Percentiles rank a stretch among this genome's conserved stretches.
Evolutionary conservation across 495 filamentous ascomycete species (phyloP).

Genomic region (Penicillium paxilli): DNA sequence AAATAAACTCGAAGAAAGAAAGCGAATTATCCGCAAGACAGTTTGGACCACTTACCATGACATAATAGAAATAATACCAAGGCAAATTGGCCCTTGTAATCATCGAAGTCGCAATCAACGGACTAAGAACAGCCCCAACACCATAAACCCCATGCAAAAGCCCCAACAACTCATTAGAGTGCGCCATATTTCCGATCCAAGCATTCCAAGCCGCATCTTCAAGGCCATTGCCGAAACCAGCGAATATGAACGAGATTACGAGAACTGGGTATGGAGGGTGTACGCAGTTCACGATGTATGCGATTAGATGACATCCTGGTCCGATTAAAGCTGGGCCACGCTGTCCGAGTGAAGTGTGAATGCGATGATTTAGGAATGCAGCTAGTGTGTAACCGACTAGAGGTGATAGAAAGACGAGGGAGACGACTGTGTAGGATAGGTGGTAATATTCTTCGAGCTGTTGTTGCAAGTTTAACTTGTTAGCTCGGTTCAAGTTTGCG

Average conservation of each 20-base stretch:
- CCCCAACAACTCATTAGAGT: slow-evolving; percentile 59
- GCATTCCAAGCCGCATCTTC: slow-evolving; percentile 66
- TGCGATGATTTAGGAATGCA: slow-evolving; percentile 56
- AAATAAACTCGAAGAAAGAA: background rate
- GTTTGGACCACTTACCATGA: slow-evolving; percentile 44
- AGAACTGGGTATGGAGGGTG: slow-evolving; percentile 64
- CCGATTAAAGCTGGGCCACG: slow-evolving; percentile 70
- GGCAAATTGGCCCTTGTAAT: slow-evolving; percentile 46
- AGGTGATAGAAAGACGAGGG: slow-evolving; percentile 63
- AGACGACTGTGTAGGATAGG: slow-evolving; percentile 58
- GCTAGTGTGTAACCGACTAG: slow-evolving; percentile 58
- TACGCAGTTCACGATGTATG: slow-evolving; percentile 58
- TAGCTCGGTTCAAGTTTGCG: background rate
- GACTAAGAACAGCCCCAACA: slow-evolving; percentile 55
- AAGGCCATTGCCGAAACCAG: slow-evolving; percentile 65
- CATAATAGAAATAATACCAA: slow-evolving; percentile 64
- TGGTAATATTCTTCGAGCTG: slow-evolving; percentile 61
- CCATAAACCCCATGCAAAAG: slow-evolving; percentile 61
- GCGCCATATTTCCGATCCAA: slow-evolving; percentile 63
- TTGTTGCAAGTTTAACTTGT: too few relatives aligned
- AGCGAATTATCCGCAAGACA: slow-evolving; percentile 10
- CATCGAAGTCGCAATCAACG: slow-evolving; percentile 58
- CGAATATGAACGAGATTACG: slow-evolving; percentile 56
- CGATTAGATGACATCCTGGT: slow-evolving; percentile 62
- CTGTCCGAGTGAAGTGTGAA: slow-evolving; percentile 65